phyloP scores from a whole-genome alignment of 306 rosid species.

The Elaeagnus macrophylla region DNA sequence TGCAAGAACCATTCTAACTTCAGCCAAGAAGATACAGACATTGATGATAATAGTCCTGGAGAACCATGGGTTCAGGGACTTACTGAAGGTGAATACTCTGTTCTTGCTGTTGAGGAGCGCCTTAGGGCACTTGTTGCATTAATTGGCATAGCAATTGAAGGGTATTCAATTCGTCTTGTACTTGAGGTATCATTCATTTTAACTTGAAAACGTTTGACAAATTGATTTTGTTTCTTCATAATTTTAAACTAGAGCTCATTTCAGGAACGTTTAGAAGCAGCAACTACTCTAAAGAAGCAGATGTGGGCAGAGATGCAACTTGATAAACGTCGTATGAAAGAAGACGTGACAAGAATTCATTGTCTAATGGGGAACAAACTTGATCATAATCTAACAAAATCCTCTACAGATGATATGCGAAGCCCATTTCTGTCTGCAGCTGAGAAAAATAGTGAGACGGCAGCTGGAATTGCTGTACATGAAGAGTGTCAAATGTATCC shows the following conservation, averaged over 20 bases:
- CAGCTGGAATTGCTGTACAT: slow-evolving; percentile 17
- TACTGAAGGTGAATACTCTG: slow-evolving; percentile 64
- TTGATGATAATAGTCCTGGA: slow-evolving; percentile 49
- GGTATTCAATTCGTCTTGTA: slow-evolving; percentile 49
- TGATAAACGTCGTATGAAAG: slow-evolving; percentile 60
- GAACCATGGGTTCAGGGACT: slow-evolving; percentile 80
- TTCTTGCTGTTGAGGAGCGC: slow-evolving; percentile 76
- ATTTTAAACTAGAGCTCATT: slow-evolving; percentile 14
- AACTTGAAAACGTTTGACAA: slow-evolving; percentile 3
- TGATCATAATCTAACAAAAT: slow-evolving; percentile 25
- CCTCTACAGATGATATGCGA: slow-evolving; percentile 29
- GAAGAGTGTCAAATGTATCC: slow-evolving; percentile 27
- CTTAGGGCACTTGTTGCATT: slow-evolving; percentile 57
- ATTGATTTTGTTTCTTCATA: slow-evolving; percentile 5
- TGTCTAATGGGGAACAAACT: slow-evolving; percentile 25
- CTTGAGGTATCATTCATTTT: slow-evolving; percentile 49
- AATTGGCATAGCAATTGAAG: slow-evolving; percentile 56
- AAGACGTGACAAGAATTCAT: slow-evolving; percentile 38
- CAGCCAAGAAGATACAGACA: slow-evolving; percentile 30
- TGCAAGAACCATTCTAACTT: slow-evolving; percentile 18
- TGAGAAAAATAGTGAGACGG: slow-evolving; percentile 25
- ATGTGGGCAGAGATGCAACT: slow-evolving; percentile 66
- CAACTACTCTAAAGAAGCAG: slow-evolving; percentile 66
- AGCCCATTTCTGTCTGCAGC: slow-evolving; percentile 25
- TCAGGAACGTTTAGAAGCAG: slow-evolving; percentile 84